These are phyloP conservation scores for Hansenula sp. DNA, from an alignment of 1,139 yeast species.

Conservation along the genomic window DNA sequence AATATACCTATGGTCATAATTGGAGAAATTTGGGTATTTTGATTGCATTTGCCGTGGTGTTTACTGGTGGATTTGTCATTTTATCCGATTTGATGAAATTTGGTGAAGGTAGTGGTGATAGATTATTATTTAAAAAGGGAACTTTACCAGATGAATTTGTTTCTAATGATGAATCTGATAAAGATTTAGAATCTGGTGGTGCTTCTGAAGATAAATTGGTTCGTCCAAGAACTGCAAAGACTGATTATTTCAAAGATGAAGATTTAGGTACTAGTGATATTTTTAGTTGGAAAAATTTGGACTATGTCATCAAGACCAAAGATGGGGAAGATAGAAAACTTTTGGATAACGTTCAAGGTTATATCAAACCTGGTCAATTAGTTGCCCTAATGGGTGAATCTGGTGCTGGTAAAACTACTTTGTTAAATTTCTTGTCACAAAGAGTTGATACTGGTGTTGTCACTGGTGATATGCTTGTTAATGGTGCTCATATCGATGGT, in stretches of 20 bases:
- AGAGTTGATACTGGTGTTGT: conserved; percentile 68
- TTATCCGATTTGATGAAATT: conserved; percentile 59
- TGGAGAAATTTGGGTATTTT: conserved; percentile 76
- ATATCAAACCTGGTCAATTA: conserved; percentile 63
- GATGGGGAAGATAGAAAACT: conserved; percentile 48
- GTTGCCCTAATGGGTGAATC: conserved; percentile 75
- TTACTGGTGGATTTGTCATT: conserved; percentile 48
- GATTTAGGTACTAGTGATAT: conserved; percentile 24
- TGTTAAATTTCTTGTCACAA: conserved; percentile 60
- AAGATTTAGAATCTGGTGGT: conserved; percentile 8
- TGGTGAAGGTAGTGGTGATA: conserved; percentile 71
- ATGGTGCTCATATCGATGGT: conserved; percentile 53
- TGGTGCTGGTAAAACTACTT: conserved; percentile 74
- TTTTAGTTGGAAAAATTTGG: conserved; percentile 50
- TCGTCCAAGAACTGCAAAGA: conserved; percentile 5
- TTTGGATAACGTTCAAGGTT: conserved; percentile 60
- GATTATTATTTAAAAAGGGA: conserved; percentile 45
- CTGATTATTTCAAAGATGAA: conserved; percentile 4
- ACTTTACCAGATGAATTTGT: conserved; percentile 5
- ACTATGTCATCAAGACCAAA: conserved; percentile 47
- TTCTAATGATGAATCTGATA: conserved; percentile 8
- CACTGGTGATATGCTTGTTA: conserved; percentile 62
- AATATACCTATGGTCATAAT: conserved; percentile 38
- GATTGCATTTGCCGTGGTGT: conserved; percentile 51
- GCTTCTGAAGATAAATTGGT: not conserved